Percentiles rank a stretch among this genome's conserved stretches.
Conservation (phyloP, 2,329 filamentous ascomycete genomes). For the Alternaria sp. region DNA sequence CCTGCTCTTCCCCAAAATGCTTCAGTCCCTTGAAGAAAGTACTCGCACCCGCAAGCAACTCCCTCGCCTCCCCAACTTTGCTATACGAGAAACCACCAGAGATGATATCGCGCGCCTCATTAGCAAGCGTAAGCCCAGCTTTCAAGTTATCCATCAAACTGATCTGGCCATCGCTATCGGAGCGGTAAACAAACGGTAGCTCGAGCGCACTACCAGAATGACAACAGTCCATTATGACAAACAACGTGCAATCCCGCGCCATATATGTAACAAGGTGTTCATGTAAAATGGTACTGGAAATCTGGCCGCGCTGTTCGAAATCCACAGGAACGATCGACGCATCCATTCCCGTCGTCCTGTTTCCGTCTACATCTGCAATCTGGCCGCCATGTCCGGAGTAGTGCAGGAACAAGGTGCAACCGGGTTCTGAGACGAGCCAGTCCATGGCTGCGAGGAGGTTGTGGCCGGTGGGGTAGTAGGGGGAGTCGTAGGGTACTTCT, state of each 20-base stretch:
- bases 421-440: slow-evolving; percentile 63
- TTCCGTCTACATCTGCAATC: slow-evolving; percentile 55
- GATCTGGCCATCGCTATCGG: slow-evolving; percentile 63
- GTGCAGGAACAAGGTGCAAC: slow-evolving; percentile 61
- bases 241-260: slow-evolving; percentile 58
- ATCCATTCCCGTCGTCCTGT: slow-evolving; percentile 45
- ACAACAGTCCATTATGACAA: slow-evolving; percentile 67
- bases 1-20: slow-evolving; percentile 51
- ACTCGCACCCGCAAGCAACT: slow-evolving; percentile 60
- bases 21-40: slow-evolving; percentile 61
- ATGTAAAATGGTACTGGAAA: slow-evolving; percentile 60
- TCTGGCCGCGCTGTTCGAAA: slow-evolving; percentile 60
- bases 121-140: slow-evolving; percentile 57
- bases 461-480: slow-evolving; percentile 50
- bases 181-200: slow-evolving; percentile 64
- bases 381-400: slow-evolving; percentile 67
- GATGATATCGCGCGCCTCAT: slow-evolving; percentile 59
- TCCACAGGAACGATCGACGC: slow-evolving; percentile 63
- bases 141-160: slow-evolving; percentile 63
- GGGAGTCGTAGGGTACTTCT: slow-evolving; percentile 34
- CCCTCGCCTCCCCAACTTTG: slow-evolving; percentile 58
- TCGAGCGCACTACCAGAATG: slow-evolving; percentile 66
- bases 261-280: slow-evolving; percentile 59
- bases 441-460: slow-evolving; percentile 61
- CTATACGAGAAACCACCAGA: slow-evolving; percentile 58